phyloP scores from a whole-genome alignment of 2,329 filamentous ascomycete species.

The Penicillium verrucosum region DNA sequence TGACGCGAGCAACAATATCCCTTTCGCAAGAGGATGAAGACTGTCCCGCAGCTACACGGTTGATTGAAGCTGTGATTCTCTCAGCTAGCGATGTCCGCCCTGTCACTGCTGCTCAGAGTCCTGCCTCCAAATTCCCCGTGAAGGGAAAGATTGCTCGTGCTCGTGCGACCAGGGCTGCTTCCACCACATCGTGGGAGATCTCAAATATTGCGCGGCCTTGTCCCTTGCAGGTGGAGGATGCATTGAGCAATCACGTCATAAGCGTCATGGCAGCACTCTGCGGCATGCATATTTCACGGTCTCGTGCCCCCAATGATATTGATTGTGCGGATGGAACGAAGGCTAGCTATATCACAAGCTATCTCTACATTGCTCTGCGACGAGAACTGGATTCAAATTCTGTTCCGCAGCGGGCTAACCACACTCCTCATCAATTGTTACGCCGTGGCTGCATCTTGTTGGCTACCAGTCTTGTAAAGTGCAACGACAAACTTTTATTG shows the following conservation, averaged over 20 bases:
- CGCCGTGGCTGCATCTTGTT: slow-evolving; percentile 35
- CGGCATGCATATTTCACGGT: slow-evolving; percentile 38
- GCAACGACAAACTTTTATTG: slow-evolving; percentile 20
- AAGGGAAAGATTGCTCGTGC: not conserved
- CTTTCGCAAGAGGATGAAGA: slow-evolving; percentile 35
- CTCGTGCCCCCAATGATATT: slow-evolving; percentile 16
- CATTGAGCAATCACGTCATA: slow-evolving; percentile 36
- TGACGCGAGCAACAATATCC: slow-evolving; percentile 38
- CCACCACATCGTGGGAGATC: slow-evolving; percentile 2
- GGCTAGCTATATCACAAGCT: slow-evolving; percentile 26
- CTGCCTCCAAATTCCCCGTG: not conserved
- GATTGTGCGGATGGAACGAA: slow-evolving; percentile 20
- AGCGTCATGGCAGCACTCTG: slow-evolving; percentile 38
- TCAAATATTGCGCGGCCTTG: slow-evolving; percentile 19
- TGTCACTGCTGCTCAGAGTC: not conserved
- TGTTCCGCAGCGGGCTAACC: not conserved
- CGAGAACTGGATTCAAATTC: slow-evolving; percentile 20
- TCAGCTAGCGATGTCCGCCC: slow-evolving; percentile 25
- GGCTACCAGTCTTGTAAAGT: slow-evolving; percentile 30
- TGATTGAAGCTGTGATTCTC: slow-evolving; percentile 35
- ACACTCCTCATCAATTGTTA: slow-evolving; percentile 25
- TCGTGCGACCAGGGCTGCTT: slow-evolving; percentile 21
- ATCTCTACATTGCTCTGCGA: slow-evolving; percentile 25
- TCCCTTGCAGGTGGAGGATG: slow-evolving; percentile 36
- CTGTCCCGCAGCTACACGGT: slow-evolving; percentile 29